A percentile compares a stretch with the other conserved stretches of the same genome.
These are phyloP conservation scores for Arthroderma sp. DNA, from an alignment of 2,329 filamentous ascomycete species.

Conservation along the genomic window DNA sequence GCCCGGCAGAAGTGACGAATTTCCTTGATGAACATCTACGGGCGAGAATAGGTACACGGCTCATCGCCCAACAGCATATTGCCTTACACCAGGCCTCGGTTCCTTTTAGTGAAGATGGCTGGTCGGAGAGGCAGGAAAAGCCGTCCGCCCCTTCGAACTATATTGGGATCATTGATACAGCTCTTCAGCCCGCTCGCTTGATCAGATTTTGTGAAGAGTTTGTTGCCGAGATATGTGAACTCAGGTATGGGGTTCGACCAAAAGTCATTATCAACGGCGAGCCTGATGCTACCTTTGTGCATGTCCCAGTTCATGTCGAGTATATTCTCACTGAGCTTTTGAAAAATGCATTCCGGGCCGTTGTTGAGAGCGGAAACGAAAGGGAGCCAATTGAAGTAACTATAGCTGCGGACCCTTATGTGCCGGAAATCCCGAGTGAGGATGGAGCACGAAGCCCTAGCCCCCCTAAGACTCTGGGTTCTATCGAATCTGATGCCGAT, in stretches of 20 bases:
- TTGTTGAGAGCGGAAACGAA: conserved; percentile 69
- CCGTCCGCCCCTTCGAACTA: conserved; percentile 42
- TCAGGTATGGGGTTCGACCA: conserved; percentile 84
- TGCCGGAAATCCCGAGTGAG: conserved; percentile 19
- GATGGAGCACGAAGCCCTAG: conserved; percentile 14
- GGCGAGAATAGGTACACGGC: conserved; percentile 80
- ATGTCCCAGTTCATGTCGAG: conserved; percentile 89
- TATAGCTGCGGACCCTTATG: conserved; percentile 58
- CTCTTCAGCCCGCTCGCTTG: conserved; percentile 65
- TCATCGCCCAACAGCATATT: conserved; percentile 94
- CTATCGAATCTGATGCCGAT: conserved; percentile 16
- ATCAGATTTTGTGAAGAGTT: conserved; percentile 77
- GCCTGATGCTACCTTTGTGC: conserved; percentile 76
- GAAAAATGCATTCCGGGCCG: conserved; percentile 93
- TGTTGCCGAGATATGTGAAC: conserved; percentile 90
- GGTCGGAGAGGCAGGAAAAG: conserved; percentile 4
- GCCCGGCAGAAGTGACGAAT: conserved; percentile 64
- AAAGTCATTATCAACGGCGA: conserved; percentile 71
- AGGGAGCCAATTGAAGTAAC: conserved; percentile 80
- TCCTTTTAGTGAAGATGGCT: conserved; percentile 49
- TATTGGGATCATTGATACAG: conserved; percentile 91
- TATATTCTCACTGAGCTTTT: conserved; percentile 94
- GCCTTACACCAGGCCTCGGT: conserved; percentile 67
- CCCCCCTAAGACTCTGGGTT: conserved; percentile 16
- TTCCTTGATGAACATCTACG: conserved; percentile 92